These are phyloP conservation scores for Stachybotrys echinatus DNA, from an alignment of 2,329 filamentous ascomycete genomes.

Conservation along the genomic window DNA sequence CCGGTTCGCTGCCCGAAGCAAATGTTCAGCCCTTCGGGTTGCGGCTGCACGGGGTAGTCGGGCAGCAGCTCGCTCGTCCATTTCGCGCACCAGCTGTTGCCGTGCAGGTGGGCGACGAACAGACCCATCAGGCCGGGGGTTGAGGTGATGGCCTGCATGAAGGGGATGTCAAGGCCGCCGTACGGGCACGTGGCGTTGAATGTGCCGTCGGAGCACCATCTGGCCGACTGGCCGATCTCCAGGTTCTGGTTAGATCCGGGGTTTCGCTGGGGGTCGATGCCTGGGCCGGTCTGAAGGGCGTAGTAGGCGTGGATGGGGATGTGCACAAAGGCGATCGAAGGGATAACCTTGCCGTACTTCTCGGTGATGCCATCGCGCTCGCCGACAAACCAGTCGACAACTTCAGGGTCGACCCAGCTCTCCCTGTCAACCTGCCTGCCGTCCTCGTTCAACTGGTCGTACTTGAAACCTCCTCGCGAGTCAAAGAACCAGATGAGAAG, in stretches of 20 bases:
- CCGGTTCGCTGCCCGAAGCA: constrained; percentile 58
- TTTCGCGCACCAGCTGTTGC: constrained; percentile 43
- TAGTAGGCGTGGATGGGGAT: constrained; percentile 39
- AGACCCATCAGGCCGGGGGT: constrained; percentile 45
- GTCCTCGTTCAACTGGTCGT: constrained; percentile 1
- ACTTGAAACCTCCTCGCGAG: constrained; percentile 32
- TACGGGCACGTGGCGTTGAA: constrained; percentile 16
- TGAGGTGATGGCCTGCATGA: constrained; percentile 49
- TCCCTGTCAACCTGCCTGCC: constrained; percentile 14
- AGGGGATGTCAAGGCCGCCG: constrained; percentile 43
- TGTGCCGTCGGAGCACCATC: constrained; percentile 21
- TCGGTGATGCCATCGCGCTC: constrained; percentile 21
- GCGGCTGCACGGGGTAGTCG: constrained; percentile 10
- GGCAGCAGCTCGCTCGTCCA: constrained; percentile 21
- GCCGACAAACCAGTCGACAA: constrained; percentile 38
- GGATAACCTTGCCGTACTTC: constrained; percentile 28
- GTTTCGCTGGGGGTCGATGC: constrained; percentile 18
- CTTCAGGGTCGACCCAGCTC: constrained; percentile 39
- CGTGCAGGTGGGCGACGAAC: constrained; percentile 58
- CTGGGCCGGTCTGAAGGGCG: constrained; percentile 25
- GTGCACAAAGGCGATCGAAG: constrained; percentile 43
- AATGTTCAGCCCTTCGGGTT: constrained; percentile 25
- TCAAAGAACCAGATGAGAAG: constrained; percentile 67
- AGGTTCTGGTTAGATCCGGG: constrained; percentile 29
- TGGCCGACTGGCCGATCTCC: constrained; percentile 23